Base-by-base conservation (phyloP, 2,329 filamentous ascomycete genomes). In the Xylariaceae sp. region DNA sequence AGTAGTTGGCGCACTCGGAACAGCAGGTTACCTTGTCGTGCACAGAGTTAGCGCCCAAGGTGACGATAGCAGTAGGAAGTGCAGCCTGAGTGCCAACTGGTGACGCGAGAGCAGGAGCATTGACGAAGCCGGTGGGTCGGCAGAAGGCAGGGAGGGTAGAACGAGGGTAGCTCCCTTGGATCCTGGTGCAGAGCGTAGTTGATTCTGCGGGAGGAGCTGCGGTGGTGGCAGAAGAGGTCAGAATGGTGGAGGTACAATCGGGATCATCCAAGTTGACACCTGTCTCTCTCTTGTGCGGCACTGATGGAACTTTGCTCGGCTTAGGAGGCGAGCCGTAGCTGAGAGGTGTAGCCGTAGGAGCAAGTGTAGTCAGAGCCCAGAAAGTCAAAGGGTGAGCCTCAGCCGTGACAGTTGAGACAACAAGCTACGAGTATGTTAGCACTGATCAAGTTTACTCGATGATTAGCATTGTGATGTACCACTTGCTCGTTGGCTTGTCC, bases 101-200 rank as follows among this genome's bases (percentile, higher is more conserved):
- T 2, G 57, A 46, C 6, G 56, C 31, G 17, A 63, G 54, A 12
- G 48, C 19, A 4, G 67, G 58, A 2, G 67, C 68, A 56, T 71
- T 71, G 28, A 55, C 58, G 54, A 63, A 62, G 21, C 53, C 53
- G n/a, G 68, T 66, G 2, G 69, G 69, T 12, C 64, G 61, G 64
- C 69, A 71, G 66, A 71, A 71, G 49, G 68, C 62, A 11, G 69
- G 69, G 7, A 71, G 50, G 2, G 69, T 71, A 6, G 65, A 65
- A 4, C 58, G 61, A 3, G 66, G 64, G 53, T 69, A 69, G 17
- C 14, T 26, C 14, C 68, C 68, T 3, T 28, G 52, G 46, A 71
- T 67, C 3, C 62, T 47, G 28, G 65, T 70, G 60, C 69, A 71
- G 29, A 41, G 11, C 2, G 45, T 44, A 9, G 29, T 46, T 12